These are phyloP conservation scores for Lactifluus echinatus DNA, from an alignment of 768 basidiomycete species.

Conservation along the genomic window DNA sequence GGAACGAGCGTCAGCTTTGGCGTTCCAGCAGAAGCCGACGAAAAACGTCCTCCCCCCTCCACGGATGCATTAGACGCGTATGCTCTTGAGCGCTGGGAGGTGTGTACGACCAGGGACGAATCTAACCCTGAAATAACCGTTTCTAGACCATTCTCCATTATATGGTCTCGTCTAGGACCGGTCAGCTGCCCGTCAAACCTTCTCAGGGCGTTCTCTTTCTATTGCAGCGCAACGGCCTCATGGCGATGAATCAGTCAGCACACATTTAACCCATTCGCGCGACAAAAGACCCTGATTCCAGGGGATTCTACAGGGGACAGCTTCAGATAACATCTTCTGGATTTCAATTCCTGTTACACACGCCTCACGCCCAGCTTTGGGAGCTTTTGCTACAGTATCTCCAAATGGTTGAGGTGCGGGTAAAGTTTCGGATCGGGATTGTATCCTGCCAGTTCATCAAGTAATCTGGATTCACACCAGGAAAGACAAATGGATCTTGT, in stretches of 20 bases:
- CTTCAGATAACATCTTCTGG: conserved; percentile 87
- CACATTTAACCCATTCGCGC: conserved; percentile 1
- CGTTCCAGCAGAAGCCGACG: conserved; percentile 57
- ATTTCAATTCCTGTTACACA: conserved; percentile 93
- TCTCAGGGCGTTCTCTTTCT: conserved; percentile 79
- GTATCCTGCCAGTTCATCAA: neutral
- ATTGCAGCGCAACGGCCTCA: conserved; percentile 76
- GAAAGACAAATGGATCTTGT: conserved; percentile 88
- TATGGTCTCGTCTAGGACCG: conserved; percentile 90
- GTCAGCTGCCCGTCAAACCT: conserved; percentile 65
- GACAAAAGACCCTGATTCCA: neutral
- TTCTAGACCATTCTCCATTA: conserved; percentile 88
- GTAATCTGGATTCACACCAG: conserved; percentile 30
- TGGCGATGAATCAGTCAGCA: conserved; percentile 61
- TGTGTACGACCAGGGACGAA: conserved; percentile 25
- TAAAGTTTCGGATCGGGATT: conserved; percentile 1
- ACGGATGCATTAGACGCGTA: conserved; percentile 66
- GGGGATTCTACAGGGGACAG: conserved; percentile 38
- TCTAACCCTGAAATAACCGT: neutral
- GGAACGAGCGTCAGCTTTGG: conserved; percentile 81
- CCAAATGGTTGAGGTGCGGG: conserved; percentile 66
- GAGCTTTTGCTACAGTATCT: conserved; percentile 87
- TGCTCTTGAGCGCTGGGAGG: conserved; percentile 89
- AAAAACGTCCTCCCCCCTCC: conserved; percentile 44
- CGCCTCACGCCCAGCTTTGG: conserved; percentile 94